These are phyloP conservation scores for Kazachstania sp. DNA, from an alignment of 1,139 yeast species.

Conservation along the genomic window DNA sequence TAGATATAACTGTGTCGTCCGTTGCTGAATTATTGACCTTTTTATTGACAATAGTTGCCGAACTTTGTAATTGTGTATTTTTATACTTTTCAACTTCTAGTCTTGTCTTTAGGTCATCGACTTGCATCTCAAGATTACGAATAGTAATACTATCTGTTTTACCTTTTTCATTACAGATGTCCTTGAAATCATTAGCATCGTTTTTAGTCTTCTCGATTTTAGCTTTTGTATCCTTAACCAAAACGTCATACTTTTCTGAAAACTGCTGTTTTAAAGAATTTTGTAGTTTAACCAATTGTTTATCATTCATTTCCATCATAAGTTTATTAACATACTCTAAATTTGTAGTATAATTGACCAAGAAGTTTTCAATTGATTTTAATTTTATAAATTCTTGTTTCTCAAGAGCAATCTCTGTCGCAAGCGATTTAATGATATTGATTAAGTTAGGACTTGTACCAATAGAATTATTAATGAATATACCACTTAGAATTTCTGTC, in stretches of 20 bases:
- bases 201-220: conserved; percentile 22
- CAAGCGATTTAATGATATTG: conserved; percentile 37
- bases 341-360: conserved; percentile 31
- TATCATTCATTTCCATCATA: conserved; percentile 20
- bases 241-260: conserved; percentile 20
- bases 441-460: conserved; percentile 49
- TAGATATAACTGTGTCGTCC: neutral
- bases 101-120: conserved; percentile 27
- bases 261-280: conserved; percentile 16
- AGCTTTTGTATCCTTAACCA: conserved; percentile 17
- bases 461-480: conserved; percentile 54
- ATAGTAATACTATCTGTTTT: conserved; percentile 17
- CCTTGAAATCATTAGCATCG: conserved; percentile 18
- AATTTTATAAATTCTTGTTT: conserved; percentile 39
- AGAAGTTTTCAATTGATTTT: conserved; percentile 35
- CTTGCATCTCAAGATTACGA: conserved; percentile 19
- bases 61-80: conserved; percentile 14
- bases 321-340: conserved; percentile 18
- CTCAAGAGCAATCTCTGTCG: conserved; percentile 41
- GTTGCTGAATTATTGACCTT: neutral
- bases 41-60: neutral
- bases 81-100: conserved; percentile 28
- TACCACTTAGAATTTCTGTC: conserved; percentile 50
- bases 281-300: conserved; percentile 18
- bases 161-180: conserved; percentile 11